A percentile compares a stretch with the other conserved stretches of the same genome.
Evolutionary conservation across 345 rosid species (phyloP).

Genomic region (Excoecaria agallocha): DNA sequence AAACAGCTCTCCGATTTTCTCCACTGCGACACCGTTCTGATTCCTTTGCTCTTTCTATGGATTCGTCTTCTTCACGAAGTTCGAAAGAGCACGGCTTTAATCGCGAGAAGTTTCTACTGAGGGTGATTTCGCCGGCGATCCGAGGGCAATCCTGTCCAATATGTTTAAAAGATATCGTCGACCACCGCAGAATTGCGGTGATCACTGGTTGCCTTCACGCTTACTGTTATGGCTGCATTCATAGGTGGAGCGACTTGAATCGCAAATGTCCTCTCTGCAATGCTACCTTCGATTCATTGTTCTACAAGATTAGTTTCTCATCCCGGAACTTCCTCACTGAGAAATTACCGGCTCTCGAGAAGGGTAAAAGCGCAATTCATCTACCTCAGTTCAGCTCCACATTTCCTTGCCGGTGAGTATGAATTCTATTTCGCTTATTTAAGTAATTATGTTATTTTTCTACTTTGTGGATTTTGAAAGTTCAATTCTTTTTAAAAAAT

Average conservation of each 20-base stretch:
- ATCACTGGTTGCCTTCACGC: slow-evolving; percentile 55
- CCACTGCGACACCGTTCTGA: neutral
- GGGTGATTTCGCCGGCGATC: slow-evolving; percentile 40
- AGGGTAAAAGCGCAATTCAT: slow-evolving; percentile 13
- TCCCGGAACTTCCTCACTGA: slow-evolving; percentile 35
- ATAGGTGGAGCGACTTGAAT: slow-evolving; percentile 61
- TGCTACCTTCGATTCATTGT: slow-evolving; percentile 55
- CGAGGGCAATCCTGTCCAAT: slow-evolving; percentile 54
- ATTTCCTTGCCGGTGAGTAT: slow-evolving; percentile 37
- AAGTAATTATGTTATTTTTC: neutral
- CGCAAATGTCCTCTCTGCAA: slow-evolving; percentile 76
- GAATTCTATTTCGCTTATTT: neutral
- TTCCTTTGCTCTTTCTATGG: neutral
- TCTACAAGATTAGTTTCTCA: slow-evolving; percentile 35
- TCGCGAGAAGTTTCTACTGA: slow-evolving; percentile 34
- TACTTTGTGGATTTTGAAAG: neutral
- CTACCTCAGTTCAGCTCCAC: slow-evolving; percentile 3
- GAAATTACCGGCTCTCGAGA: slow-evolving; percentile 32
- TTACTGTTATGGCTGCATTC: slow-evolving; percentile 54
- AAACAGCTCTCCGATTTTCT: neutral
- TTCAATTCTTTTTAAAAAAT: neutral
- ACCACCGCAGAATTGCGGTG: slow-evolving; percentile 44
- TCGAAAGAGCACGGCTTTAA: neutral
- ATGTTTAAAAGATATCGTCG: slow-evolving; percentile 45
- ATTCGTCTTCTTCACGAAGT: neutral